Evolutionary conservation across 75 land plant genomes (phyloP), one percentile per base, ranked within the genome.

Genomic region (Sequoiadendron giganteum): DNA sequence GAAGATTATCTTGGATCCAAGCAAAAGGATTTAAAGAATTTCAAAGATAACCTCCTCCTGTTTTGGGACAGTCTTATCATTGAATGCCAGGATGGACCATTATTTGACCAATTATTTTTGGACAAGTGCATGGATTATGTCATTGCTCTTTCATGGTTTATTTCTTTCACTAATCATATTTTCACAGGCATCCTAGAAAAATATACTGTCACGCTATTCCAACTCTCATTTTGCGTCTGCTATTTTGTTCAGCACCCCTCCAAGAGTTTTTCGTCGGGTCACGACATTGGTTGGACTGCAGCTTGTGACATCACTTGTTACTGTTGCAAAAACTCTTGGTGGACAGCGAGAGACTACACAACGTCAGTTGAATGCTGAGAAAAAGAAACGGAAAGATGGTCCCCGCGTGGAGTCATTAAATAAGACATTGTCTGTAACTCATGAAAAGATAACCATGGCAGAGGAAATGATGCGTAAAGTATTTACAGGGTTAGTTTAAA

Each of bases 401-500:
- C 94, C 98, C 86, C 96, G 98, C 77, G 85, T 98, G 68, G 97
- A 98, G 86, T 96, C 99, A 19, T 92, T 98, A 30, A 93, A 91
- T 81, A 98, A 95, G 83, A 89, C 93, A 80, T 90, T 96, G 68
- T 94, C 97, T 58, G 82, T 52, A 40, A 93, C 96, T 11, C 99
- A 98, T 89, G 93, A 93, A 65, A 93, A 93, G 89, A 98, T 95
- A 88, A 94, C 94, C 10, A 84, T 83, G 32, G 87, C 91, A 42
- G 99, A 98, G 88, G 95, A 94, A 86, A 98, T 97, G 98, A 98
- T 98, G 96, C 95, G 96, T 43, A 96, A 94, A 88, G 90, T 98
- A 47, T 96, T 96, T 81, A 90, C 91, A n/a, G 98, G 99, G 99
- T 98, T 89, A 34, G 90, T 47, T 56, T 65, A 1, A 36, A 30